phyloP scores from a whole-genome alignment of 2,329 filamentous ascomycete genomes.

The Aspergillus phoenicis region DNA sequence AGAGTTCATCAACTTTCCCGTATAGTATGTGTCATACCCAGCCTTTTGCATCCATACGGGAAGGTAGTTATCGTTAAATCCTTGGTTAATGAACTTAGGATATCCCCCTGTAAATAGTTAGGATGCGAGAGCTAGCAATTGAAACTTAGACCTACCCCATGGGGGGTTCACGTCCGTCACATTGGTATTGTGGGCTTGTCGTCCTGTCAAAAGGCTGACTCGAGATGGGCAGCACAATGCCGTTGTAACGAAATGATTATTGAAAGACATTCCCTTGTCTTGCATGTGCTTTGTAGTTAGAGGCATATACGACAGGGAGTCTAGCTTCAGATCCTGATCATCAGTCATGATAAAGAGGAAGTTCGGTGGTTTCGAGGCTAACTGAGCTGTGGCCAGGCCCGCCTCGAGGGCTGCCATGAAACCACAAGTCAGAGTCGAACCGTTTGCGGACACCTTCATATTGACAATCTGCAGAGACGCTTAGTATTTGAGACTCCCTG shows the following conservation, averaged over 20 bases:
- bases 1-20: constrained; percentile 69
- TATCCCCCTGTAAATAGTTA: constrained; percentile 46
- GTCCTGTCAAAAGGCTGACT: constrained; percentile 66
- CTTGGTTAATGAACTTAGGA: constrained; percentile 66
- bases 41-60: constrained; percentile 70
- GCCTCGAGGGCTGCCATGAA: too few species aligned
- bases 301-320: constrained; percentile 64
- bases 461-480: too few species aligned
- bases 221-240: constrained; percentile 69
- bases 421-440: too few species aligned
- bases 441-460: too few species aligned
- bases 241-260: constrained; percentile 67
- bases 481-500: too few species aligned
- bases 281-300: constrained; percentile 58
- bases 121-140: too few species aligned
- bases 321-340: constrained; percentile 66
- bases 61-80: constrained; percentile 68
- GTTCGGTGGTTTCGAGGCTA: constrained; percentile 46
- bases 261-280: constrained; percentile 61
- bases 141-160: constrained; percentile 45
- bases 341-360: constrained; percentile 70
- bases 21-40: constrained; percentile 70
- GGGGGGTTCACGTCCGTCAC: constrained; percentile 62
- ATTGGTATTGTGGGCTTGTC: constrained; percentile 70
- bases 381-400: too few species aligned